Evolutionary conservation across 2,329 filamentous ascomycete genomes (phyloP).

Genomic region (Zymoseptoria crescenta): DNA sequence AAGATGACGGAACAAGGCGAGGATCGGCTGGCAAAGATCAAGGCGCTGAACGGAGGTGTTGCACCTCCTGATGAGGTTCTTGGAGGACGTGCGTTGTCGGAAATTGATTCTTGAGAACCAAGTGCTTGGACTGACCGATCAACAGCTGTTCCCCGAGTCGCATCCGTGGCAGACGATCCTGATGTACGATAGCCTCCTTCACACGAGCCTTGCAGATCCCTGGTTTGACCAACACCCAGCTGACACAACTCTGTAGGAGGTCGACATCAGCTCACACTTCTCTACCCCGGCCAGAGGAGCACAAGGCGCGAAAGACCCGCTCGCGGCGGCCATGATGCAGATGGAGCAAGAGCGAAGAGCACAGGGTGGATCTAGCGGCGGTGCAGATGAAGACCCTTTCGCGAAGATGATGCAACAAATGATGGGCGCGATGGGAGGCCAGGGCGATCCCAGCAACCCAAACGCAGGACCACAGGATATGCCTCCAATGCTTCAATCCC

Average conservation of each 20-base stretch:
- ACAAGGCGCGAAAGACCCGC: constrained; percentile 17
- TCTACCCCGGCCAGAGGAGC: constrained; percentile 6
- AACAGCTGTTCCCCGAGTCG: constrained; percentile 27
- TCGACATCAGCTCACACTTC: constrained; percentile 51
- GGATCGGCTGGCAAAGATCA: constrained; percentile 66
- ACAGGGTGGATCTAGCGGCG: constrained; percentile 6
- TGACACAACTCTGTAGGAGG: constrained; percentile 39
- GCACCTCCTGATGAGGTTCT: constrained; percentile 27
- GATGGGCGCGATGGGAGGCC: constrained; percentile 27
- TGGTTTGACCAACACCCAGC: not conserved
- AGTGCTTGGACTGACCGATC: constrained; percentile 1
- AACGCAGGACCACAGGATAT: constrained; percentile 37
- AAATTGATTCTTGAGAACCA: not conserved
- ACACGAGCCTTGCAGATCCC: not conserved
- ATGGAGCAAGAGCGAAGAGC: constrained; percentile 21
- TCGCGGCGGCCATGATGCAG: constrained; percentile 25
- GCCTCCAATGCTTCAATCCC: constrained; percentile 37
- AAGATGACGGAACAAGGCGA: constrained; percentile 68
- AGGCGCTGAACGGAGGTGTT: constrained; percentile 51
- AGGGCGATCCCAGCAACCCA: constrained; percentile 27
- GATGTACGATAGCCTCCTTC: constrained; percentile 25
- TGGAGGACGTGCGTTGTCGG: constrained; percentile 19
- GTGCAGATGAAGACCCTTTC: constrained; percentile 54
- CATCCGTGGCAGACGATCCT: constrained; percentile 50
- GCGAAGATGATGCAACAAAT: constrained; percentile 66